Conservation (phyloP, 352 stramenopile species). For the Blastocystis sp. region DNA sequence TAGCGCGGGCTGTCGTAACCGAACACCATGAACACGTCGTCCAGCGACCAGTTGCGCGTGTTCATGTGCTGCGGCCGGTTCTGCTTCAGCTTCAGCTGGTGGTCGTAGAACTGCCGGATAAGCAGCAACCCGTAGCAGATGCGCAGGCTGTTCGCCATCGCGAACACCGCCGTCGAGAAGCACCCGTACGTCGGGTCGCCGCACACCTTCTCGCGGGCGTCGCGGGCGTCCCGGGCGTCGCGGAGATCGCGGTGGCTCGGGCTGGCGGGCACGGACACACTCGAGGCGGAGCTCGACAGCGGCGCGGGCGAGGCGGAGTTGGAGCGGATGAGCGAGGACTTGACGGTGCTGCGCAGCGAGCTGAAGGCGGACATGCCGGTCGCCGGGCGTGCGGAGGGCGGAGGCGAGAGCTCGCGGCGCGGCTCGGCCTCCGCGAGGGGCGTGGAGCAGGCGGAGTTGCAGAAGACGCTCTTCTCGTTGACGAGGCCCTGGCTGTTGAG, state of each 20-base stretch:
- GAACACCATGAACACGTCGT: conserved; percentile 70
- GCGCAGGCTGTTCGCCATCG: conserved; percentile 61
- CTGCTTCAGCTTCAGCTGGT: conserved; percentile 69
- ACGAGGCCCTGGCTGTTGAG: background rate
- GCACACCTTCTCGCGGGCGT: background rate
- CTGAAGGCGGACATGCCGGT: conserved; percentile 28
- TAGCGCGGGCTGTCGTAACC: conserved; percentile 61
- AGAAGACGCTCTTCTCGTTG: conserved; percentile 41
- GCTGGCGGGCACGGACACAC: background rate
- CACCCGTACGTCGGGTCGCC: conserved; percentile 59
- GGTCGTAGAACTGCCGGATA: conserved; percentile 68
- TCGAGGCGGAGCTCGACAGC: background rate
- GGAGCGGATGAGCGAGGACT: background rate
- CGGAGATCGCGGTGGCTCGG: background rate
- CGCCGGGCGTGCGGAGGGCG: background rate
- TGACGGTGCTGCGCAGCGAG: conserved; percentile 6
- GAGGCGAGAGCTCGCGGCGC: background rate
- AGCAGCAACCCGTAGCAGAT: conserved; percentile 62
- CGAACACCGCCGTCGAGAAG: conserved; percentile 58
- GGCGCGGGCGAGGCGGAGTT: background rate
- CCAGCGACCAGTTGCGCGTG: conserved; percentile 60
- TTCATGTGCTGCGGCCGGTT: conserved; percentile 54
- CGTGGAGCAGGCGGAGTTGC: conserved; percentile 8
- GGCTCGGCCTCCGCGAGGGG: background rate
- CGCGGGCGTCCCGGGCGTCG: background rate